Percentiles rank a stretch among this genome's conserved stretches.
These are phyloP conservation scores for Tylopilus vinaceipallidus DNA, from an alignment of 768 basidiomycete genomes.

Conservation along the genomic window DNA sequence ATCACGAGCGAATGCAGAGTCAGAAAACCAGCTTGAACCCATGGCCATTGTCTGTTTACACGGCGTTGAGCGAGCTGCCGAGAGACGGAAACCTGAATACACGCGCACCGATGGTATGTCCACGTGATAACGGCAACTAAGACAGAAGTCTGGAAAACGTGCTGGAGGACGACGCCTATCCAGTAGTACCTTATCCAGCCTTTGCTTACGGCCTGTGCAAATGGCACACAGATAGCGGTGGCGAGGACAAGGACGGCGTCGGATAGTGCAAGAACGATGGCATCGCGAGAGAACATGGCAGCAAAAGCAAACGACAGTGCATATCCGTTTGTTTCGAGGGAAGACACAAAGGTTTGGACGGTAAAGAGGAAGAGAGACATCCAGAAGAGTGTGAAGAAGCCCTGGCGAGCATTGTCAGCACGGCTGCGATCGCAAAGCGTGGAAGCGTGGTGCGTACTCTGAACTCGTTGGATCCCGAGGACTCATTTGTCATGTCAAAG, in stretches of 20 bases:
- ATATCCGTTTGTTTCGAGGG: slow-evolving; percentile 75
- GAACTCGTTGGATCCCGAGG: slow-evolving; percentile 79
- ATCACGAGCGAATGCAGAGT: slow-evolving; percentile 86
- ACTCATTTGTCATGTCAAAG: slow-evolving; percentile 80
- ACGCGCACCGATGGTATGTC: slow-evolving; percentile 78
- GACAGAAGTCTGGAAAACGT: slow-evolving; percentile 70
- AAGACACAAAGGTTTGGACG: slow-evolving; percentile 71
- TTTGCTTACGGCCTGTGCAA: slow-evolving; percentile 70
- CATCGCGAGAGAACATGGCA: slow-evolving; percentile 84
- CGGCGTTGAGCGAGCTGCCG: background rate
- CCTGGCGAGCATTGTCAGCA: slow-evolving; percentile 41
- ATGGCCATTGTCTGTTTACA: slow-evolving; percentile 81
- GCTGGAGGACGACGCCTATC: slow-evolving; percentile 76
- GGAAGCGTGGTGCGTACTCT: slow-evolving; percentile 43
- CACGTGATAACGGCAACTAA: slow-evolving; percentile 77
- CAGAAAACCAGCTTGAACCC: slow-evolving; percentile 93
- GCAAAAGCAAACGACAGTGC: slow-evolving; percentile 81
- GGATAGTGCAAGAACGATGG: slow-evolving; percentile 73
- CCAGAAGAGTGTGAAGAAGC: slow-evolving; percentile 96
- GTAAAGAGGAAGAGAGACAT: slow-evolving; percentile 82
- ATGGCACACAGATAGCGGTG: slow-evolving; percentile 79
- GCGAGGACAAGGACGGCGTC: slow-evolving; percentile 78
- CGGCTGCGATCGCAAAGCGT: slow-evolving; percentile 1
- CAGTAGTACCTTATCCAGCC: slow-evolving; percentile 84
- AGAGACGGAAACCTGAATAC: background rate